Evolutionary conservation across 345 rosid species (phyloP).

Genomic region (Acer yangbiense): DNA sequence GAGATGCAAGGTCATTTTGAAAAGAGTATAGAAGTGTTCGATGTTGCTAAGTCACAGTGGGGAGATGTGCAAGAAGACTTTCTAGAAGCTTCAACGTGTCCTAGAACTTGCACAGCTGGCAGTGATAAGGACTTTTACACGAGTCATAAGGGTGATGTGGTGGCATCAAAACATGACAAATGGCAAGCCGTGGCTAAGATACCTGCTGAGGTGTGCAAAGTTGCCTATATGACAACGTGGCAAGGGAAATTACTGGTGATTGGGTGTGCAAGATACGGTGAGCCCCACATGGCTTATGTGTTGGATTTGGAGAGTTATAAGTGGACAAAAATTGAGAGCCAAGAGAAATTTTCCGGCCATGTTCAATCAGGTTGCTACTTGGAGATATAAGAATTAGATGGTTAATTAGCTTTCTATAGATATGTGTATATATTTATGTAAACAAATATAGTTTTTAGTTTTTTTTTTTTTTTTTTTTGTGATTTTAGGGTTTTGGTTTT

Average conservation of each 20-base stretch:
- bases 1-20: slow-evolving; percentile 71
- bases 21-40: slow-evolving; percentile 50
- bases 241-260: slow-evolving; percentile 53
- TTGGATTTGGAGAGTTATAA: slow-evolving; percentile 33
- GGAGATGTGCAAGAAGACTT: slow-evolving; percentile 31
- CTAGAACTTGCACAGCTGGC: slow-evolving; percentile 34
- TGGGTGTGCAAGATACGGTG: slow-evolving; percentile 44
- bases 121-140: slow-evolving; percentile 37
- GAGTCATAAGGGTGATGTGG: slow-evolving; percentile 47
- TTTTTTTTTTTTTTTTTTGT: too few species aligned
- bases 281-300: slow-evolving; percentile 36
- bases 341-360: slow-evolving; percentile 44
- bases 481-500: background rate
- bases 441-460: too few species aligned
- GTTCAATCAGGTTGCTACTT: slow-evolving; percentile 65
- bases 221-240: slow-evolving; percentile 43
- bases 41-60: slow-evolving; percentile 52
- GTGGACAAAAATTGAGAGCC: slow-evolving; percentile 53
- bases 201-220: slow-evolving; percentile 51
- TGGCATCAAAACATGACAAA: slow-evolving; percentile 15
- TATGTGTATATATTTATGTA: background rate
- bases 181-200: slow-evolving; percentile 53
- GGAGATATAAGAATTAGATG: slow-evolving; percentile 38
- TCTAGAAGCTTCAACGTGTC: slow-evolving; percentile 31
- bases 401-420: background rate